Base-by-base conservation (phyloP, 495 filamentous ascomycete genomes). In the Podospora fimiseda region DNA sequence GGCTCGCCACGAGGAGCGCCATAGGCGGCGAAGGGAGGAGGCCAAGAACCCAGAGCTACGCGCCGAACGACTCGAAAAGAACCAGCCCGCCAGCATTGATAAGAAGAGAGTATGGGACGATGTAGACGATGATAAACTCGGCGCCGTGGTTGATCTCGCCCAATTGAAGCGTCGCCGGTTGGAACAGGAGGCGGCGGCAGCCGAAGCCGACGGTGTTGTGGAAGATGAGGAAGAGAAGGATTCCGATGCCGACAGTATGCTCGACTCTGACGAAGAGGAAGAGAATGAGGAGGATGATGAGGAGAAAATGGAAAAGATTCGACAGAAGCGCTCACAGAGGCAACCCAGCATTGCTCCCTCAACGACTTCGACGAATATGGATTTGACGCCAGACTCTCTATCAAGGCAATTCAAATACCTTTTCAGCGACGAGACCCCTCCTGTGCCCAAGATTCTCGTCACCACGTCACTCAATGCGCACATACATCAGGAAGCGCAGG, bases 91-190 rank as follows among this genome's bases (percentile, higher is more conserved):
- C 37, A 96, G 89, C 2, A 79, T 96, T 19, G 93, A 97, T 56
- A 80, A 83, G 43, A 96, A 96, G 76, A 74, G 93, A 63, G 81
- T 88, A 47, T 98, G 91, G 92, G 93, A 97, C 61, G 87, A 94
- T 37, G 81, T 85, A n/a, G 87, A 87, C 51, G 84, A 85, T 42
- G 89, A 88, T 56, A 78, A 81, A 58, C 70, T 95, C 40, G 86
- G 87, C 20, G 67, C 86, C 53, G 86, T 83, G 49, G 84, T 94
- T 8, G 87, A 95, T 66, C 78, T 92, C 39, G 84, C 86, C 63
- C 77, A 83, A 59, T 74, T 87, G 65, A 91, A 88, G 73, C 74
- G 84, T 58, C 77, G 81, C 61, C 84, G 83, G 61, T 67, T 84
- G 52, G 82, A 86, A 63, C 75, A 84, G 63, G 81, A 81, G 48